Conservation (phyloP, 2,329 filamentous ascomycete species). For the Mollisia scopiformis region DNA sequence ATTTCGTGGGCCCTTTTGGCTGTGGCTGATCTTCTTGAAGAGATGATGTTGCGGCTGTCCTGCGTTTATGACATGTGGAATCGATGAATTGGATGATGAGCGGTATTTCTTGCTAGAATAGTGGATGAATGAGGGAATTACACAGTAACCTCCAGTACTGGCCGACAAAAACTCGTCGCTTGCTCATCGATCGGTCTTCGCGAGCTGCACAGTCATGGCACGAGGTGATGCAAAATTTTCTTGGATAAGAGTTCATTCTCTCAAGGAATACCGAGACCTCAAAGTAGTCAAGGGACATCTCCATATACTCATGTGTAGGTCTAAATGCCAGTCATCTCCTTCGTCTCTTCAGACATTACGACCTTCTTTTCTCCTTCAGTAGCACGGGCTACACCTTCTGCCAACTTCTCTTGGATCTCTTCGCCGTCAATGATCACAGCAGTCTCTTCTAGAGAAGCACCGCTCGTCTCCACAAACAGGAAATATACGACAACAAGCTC, state of each 20-base stretch:
- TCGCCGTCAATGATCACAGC: constrained; percentile 44
- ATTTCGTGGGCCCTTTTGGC: background rate
- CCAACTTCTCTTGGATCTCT: constrained; percentile 30
- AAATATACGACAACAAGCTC: constrained; percentile 24
- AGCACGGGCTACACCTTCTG: constrained; percentile 15
- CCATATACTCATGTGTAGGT: background rate
- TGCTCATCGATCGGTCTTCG: no score
- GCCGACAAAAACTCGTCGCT: no score
- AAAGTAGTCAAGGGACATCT: background rate
- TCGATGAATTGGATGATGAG: background rate
- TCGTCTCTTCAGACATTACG: background rate
- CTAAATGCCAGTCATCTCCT: background rate
- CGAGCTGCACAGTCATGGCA: no score
- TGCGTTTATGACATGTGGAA: background rate
- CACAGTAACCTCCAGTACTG: no score
- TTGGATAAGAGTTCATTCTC: background rate
- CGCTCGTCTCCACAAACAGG: constrained; percentile 42
- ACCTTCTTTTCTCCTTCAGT: constrained; percentile 5
- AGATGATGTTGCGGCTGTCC: background rate
- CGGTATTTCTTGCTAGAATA: no score
- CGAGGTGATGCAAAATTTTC: no score
- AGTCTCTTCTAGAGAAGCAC: constrained; percentile 45
- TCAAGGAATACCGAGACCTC: background rate
- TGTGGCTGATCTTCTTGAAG: background rate
- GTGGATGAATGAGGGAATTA: no score